Conservation (phyloP, 2,329 filamentous ascomycete species). For the Cadophora gregata region DNA sequence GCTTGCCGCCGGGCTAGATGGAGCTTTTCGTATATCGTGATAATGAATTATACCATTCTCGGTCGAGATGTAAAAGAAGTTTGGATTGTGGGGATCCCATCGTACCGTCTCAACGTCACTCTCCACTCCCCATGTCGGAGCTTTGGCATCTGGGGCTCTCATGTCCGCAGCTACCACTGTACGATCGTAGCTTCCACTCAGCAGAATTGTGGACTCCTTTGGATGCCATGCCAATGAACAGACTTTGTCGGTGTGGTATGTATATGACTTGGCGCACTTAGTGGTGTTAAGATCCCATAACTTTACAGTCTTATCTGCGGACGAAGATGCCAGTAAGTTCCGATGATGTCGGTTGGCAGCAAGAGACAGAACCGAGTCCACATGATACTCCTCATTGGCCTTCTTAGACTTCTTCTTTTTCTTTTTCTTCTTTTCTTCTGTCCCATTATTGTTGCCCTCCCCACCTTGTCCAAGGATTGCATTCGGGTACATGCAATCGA, state of each 20-base stretch:
- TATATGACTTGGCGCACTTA: constrained; percentile 94
- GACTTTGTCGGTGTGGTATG: constrained; percentile 96
- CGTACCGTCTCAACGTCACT: constrained; percentile 91
- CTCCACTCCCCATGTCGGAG: constrained; percentile 89
- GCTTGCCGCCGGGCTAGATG: constrained; percentile 72
- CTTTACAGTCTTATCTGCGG: constrained; percentile 96
- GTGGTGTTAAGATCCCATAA: constrained; percentile 95
- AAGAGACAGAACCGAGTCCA: constrained; percentile 89
- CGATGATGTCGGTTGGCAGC: constrained; percentile 92
- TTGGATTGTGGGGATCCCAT: constrained; percentile 92
- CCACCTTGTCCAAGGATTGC: constrained; percentile 85
- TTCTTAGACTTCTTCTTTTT: constrained; percentile 92
- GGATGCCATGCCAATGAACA: constrained; percentile 96
- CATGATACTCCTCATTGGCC: constrained; percentile 89
- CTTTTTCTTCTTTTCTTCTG: constrained; percentile 68
- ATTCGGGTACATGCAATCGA: constrained; percentile 98
- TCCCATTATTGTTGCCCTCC: constrained; percentile 52
- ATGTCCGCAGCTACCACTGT: constrained; percentile 96
- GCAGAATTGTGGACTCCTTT: constrained; percentile 81
- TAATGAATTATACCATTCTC: constrained; percentile 92
- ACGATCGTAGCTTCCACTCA: constrained; percentile 94
- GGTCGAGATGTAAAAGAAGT: constrained; percentile 95
- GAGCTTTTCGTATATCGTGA: constrained; percentile 82
- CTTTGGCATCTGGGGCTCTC: constrained; percentile 84
- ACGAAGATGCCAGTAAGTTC: constrained; percentile 92